A percentile compares a stretch with the other conserved stretches of the same genome.
phyloP scores from a whole-genome alignment of 140 eudicot species.

The Erigeron philadelphicus region DNA sequence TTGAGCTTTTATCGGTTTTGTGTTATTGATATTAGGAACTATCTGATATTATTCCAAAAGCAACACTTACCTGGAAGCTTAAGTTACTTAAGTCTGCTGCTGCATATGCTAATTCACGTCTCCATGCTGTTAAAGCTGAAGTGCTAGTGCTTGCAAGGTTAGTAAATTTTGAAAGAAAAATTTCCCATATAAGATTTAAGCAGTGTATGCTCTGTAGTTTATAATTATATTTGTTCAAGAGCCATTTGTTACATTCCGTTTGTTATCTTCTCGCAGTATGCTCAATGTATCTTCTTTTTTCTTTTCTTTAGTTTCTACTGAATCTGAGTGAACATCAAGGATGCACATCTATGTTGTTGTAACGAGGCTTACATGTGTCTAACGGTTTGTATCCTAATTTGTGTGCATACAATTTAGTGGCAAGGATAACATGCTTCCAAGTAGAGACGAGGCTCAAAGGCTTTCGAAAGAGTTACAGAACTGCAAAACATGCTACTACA shows the following conservation, averaged over 20 bases:
- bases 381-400: neutral
- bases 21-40: conserved; percentile 32
- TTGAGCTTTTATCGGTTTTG: neutral
- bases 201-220: neutral
- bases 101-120: conserved; percentile 87
- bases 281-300: no score
- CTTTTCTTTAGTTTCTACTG: neutral
- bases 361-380: neutral
- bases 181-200: neutral
- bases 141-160: conserved; percentile 89
- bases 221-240: neutral
- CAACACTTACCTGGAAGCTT: conserved; percentile 80
- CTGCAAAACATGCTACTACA: conserved; percentile 59
- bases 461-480: conserved; percentile 49
- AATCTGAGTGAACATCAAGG: neutral
- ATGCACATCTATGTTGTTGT: neutral
- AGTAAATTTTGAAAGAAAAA: conserved; percentile 11
- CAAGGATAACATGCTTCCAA: conserved; percentile 79
- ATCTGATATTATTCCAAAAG: conserved; percentile 83
- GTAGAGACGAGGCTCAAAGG: conserved; percentile 69
- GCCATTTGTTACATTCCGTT: conserved; percentile 12
- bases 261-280: neutral
- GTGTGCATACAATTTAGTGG: conserved; percentile 48
- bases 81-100: conserved; percentile 80
- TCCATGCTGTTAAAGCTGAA: conserved; percentile 93